A percentile compares a stretch with the other conserved stretches of the same genome.
Evolutionary conservation across 2,329 filamentous ascomycete genomes (phyloP).

Genomic region (Talaromyces albobiverticillius): DNA sequence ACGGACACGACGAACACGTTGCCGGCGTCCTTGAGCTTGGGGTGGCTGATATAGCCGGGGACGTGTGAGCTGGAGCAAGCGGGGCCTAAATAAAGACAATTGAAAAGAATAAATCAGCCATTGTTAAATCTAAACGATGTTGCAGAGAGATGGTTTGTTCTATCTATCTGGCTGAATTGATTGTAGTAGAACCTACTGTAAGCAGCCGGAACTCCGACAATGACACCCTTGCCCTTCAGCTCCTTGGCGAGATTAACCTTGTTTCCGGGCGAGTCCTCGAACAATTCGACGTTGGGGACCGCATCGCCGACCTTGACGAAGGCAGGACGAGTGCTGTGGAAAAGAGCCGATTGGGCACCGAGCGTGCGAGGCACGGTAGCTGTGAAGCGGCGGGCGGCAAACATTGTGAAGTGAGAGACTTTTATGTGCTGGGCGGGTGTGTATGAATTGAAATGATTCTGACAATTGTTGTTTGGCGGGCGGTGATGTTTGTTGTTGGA

Average conservation of each 20-base stretch:
- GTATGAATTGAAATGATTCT: not conserved
- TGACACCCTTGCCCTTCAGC: conserved; percentile 71
- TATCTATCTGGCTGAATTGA: too few relatives aligned
- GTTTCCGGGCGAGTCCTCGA: conserved; percentile 84
- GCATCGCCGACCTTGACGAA: conserved; percentile 73
- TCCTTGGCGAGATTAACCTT: conserved; percentile 84
- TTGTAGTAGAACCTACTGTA: conserved; percentile 53
- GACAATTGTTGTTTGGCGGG: too few relatives aligned
- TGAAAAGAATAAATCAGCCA: not conserved
- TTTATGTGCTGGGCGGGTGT: not conserved
- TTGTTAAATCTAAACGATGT: not conserved
- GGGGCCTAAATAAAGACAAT: conserved; percentile 55
- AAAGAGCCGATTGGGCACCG: conserved; percentile 30
- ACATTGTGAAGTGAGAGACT: conserved; percentile 34
- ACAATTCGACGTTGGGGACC: conserved; percentile 73
- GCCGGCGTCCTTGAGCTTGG: conserved; percentile 73
- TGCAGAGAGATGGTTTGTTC: not conserved
- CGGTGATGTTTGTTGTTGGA: too few relatives aligned
- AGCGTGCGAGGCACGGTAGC: conserved; percentile 29
- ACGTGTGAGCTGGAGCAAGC: conserved; percentile 69
- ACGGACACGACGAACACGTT: conserved; percentile 87
- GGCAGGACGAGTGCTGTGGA: conserved; percentile 38
- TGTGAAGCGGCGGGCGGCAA: conserved; percentile 35
- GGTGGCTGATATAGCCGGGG: conserved; percentile 79
- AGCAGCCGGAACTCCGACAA: conserved; percentile 81